Percentiles rank a stretch among this genome's conserved stretches.
phyloP scores from a whole-genome alignment of 108 stramenopile genomes.

The Cyclotella choctawhatcheeana region DNA sequence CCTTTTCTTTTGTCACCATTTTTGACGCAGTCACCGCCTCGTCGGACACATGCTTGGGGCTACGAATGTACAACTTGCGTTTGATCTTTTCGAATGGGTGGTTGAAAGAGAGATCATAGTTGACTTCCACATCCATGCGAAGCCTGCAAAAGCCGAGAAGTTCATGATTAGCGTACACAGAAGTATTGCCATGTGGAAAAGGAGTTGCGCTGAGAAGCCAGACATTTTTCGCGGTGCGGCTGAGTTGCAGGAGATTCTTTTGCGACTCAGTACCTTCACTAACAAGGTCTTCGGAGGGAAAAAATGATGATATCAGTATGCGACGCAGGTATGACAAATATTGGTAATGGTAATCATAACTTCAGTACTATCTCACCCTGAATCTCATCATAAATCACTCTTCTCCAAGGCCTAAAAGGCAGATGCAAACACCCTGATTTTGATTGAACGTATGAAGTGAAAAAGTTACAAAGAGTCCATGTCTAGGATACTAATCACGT shows the following conservation, averaged over 20 bases:
- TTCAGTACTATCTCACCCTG: conserved; percentile 19
- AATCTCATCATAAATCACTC: conserved; percentile 45
- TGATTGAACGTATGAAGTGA: too few relatives aligned
- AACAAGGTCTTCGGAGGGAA: conserved; percentile 13
- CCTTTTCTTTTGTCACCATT: conserved; percentile 17
- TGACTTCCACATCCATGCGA: conserved; percentile 34
- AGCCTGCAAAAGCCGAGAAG: conserved; percentile 39
- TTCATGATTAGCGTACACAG: conserved; percentile 39
- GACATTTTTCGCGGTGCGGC: conserved; percentile 34
- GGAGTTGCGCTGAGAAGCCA: conserved; percentile 37
- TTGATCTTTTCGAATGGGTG: conserved; percentile 47
- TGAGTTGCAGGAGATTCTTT: conserved; percentile 42
- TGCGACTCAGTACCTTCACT: conserved; percentile 29
- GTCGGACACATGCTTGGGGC: conserved; percentile 43
- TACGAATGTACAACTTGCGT: conserved; percentile 38
- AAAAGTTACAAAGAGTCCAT: too few relatives aligned
- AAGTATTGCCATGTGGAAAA: conserved; percentile 33
- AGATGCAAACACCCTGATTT: conserved; percentile 28
- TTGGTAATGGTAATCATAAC: too few relatives aligned
- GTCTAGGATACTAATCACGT: too few relatives aligned
- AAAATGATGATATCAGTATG: background rate
- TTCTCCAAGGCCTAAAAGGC: conserved; percentile 33
- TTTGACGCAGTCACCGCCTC: conserved; percentile 35
- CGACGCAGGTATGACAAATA: too few relatives aligned
- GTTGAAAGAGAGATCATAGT: conserved; percentile 7